Conservation (phyloP, 164 flowering plant species). For the Vitis riparia region DNA sequence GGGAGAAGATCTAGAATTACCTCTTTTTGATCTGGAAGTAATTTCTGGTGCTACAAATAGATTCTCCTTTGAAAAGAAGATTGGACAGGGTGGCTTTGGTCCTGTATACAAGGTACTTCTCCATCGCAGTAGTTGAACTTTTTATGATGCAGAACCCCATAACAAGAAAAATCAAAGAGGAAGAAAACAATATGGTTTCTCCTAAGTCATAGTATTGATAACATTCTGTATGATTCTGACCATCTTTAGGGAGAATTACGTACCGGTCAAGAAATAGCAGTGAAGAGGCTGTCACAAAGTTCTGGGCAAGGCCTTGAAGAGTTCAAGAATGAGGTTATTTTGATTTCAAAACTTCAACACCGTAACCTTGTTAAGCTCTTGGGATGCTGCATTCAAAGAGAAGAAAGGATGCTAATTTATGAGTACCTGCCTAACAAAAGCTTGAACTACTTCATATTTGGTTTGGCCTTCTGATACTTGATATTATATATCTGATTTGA, state of each 20-base stretch:
- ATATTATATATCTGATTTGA: too few species aligned
- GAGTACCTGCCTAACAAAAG: conserved; percentile 49
- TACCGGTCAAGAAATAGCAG: conserved; percentile 42
- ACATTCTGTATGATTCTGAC: too few species aligned
- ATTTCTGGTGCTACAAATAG: conserved; percentile 10
- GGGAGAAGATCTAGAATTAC: conserved; percentile 8
- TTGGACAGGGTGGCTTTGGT: conserved; percentile 43
- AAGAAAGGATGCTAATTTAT: conserved; percentile 47
- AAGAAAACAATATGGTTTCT: conserved; percentile 20
- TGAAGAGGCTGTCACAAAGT: conserved; percentile 34
- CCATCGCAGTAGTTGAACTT: conserved; percentile 6
- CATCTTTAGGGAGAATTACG: too few species aligned
- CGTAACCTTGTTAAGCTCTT: conserved; percentile 44
- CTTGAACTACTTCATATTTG: conserved; percentile 28
- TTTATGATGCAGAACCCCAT: background rate
- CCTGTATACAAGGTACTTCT: conserved; percentile 24
- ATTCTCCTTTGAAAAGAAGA: conserved; percentile 18
- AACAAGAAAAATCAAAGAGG: too few species aligned
- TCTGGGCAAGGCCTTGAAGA: conserved; percentile 40
- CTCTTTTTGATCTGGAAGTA: conserved; percentile 1
- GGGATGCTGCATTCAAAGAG: conserved; percentile 40
- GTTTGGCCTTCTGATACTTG: too few species aligned
- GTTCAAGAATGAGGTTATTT: conserved; percentile 44
- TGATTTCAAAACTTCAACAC: conserved; percentile 53
- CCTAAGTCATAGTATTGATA: background rate